phyloP scores from a whole-genome alignment of 2,329 filamentous ascomycete species.

The Cercospora berteroae region DNA sequence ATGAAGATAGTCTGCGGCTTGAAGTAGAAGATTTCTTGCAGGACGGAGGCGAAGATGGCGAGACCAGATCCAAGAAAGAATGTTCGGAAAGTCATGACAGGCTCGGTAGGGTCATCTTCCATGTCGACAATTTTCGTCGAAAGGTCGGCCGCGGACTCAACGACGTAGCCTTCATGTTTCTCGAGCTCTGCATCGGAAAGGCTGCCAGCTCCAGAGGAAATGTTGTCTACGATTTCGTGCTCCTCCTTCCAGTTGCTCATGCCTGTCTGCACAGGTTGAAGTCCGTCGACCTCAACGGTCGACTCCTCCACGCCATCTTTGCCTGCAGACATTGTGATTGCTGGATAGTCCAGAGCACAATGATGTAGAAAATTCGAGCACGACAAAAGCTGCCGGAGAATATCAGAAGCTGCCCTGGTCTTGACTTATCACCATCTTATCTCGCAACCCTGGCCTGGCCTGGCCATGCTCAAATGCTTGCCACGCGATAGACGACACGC shows the following conservation, averaged over 20 bases:
- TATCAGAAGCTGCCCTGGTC: background rate
- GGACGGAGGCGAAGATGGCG: slow-evolving; percentile 35
- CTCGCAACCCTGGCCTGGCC: background rate
- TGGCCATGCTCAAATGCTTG: background rate
- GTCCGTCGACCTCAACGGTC: background rate
- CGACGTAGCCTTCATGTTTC: background rate
- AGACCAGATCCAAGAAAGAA: slow-evolving; percentile 41
- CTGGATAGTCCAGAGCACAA: background rate
- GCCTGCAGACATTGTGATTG: background rate
- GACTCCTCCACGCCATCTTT: background rate
- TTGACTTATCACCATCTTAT: background rate
- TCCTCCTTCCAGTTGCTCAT: background rate
- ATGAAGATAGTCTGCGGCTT: slow-evolving; percentile 50
- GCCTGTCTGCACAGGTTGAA: background rate
- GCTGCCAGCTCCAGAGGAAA: background rate
- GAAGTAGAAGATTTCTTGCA: slow-evolving; percentile 50
- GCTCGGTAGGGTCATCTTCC: slow-evolving; percentile 40
- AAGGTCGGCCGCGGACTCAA: slow-evolving; percentile 34
- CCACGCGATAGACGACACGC: background rate
- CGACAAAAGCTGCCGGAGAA: background rate
- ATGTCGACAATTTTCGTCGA: slow-evolving; percentile 39
- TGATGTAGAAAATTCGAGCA: background rate
- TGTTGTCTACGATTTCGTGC: background rate
- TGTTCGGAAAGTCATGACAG: slow-evolving; percentile 42
- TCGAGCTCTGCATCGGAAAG: background rate